phyloP scores from a whole-genome alignment of 495 filamentous ascomycete species.

The Neurospora sp. region DNA sequence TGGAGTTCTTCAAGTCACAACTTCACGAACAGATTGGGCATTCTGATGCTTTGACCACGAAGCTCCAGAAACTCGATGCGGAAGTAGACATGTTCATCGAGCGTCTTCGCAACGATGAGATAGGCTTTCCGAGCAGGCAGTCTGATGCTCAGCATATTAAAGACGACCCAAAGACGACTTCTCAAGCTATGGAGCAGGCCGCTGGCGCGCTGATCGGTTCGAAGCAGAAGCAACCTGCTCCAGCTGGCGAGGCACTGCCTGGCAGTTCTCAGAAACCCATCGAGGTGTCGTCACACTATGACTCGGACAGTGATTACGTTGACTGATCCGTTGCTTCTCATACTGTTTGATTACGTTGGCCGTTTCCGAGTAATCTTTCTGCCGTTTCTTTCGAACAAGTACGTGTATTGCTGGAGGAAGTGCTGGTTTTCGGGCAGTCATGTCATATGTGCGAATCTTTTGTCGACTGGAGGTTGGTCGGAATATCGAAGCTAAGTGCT shows the following conservation, averaged over 20 bases:
- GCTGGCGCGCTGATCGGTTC: not conserved
- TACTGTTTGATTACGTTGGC: not conserved
- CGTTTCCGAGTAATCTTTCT: not conserved
- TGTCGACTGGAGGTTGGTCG: not conserved
- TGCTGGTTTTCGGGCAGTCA: not conserved
- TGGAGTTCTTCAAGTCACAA: not conserved
- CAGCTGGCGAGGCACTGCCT: not conserved
- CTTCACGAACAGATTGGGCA: not conserved
- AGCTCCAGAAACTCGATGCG: not conserved
- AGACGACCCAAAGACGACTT: not conserved
- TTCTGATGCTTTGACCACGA: not conserved
- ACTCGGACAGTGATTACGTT: not conserved
- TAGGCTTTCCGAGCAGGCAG: not conserved
- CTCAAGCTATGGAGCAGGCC: not conserved
- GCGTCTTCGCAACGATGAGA: not conserved
- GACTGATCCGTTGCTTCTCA: not conserved
- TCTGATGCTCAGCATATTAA: not conserved
- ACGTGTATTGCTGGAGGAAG: not conserved
- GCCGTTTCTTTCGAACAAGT: not conserved
- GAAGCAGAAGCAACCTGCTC: not conserved
- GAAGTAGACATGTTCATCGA: slow-evolving; percentile 7
- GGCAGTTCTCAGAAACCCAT: not conserved
- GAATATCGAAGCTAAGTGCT: not conserved
- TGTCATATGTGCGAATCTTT: not conserved
- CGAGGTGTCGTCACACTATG: not conserved